These are phyloP conservation scores for Moesziomyces globuligerus DNA, from an alignment of 1,284 basidiomycete species.

Conservation along the genomic window DNA sequence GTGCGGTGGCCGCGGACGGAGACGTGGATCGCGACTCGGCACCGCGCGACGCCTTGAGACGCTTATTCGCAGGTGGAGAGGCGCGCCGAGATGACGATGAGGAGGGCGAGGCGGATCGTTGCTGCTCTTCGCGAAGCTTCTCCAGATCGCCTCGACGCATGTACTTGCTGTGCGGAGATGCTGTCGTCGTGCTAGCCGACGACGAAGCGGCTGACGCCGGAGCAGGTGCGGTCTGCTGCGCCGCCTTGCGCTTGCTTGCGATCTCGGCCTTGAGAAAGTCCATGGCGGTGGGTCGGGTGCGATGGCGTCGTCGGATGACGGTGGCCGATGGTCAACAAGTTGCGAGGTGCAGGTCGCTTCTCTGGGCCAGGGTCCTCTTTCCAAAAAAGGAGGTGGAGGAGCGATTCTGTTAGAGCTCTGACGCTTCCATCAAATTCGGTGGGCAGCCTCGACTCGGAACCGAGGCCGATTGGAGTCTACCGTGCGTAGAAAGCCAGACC, in stretches of 20 bases:
- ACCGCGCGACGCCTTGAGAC: not conserved
- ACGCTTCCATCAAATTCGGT: not conserved
- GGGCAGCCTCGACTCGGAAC: conserved; percentile 13
- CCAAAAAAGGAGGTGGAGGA: conserved; percentile 17
- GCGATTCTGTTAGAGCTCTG: conserved; percentile 10
- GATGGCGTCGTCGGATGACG: too few relatives aligned
- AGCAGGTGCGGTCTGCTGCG: conserved; percentile 8
- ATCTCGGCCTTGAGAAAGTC: conserved; percentile 89
- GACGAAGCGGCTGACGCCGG: conserved; percentile 10
- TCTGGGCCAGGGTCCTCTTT: conserved; percentile 2
- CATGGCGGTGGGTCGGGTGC: conserved; percentile 72
- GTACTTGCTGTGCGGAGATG: conserved; percentile 44
- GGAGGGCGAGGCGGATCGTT: conserved; percentile 22
- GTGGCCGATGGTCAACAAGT: not conserved
- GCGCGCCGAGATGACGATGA: conserved; percentile 3
- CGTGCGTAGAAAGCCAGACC: conserved; percentile 31
- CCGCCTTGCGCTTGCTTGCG: conserved; percentile 77
- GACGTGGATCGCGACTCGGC: not conserved
- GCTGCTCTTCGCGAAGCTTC: conserved; percentile 32
- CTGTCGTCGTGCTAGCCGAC: conserved; percentile 3
- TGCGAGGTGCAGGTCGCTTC: too few relatives aligned
- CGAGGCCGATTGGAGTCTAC: conserved; percentile 5
- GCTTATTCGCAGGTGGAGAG: conserved; percentile 4
- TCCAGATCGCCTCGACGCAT: conserved; percentile 58
- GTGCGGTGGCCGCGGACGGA: conserved; percentile 5